Evolutionary conservation across 2,329 filamentous ascomycete species (phyloP).

Genomic region (Fusarium verrucosum): DNA sequence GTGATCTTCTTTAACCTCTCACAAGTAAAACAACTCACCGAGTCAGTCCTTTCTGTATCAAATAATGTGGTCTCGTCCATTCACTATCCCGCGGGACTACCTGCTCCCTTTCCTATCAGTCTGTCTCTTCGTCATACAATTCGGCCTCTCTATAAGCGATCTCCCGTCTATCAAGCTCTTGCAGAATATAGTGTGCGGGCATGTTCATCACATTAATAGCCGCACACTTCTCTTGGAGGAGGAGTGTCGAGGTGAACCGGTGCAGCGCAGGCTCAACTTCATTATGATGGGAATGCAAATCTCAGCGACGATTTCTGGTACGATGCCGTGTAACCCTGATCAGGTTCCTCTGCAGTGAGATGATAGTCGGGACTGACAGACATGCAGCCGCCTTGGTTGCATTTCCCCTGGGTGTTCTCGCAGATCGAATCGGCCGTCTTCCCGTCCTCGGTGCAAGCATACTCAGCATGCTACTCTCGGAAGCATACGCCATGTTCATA

Average conservation of each 20-base stretch:
- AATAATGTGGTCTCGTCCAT: conserved; percentile 22
- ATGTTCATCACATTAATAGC: background rate
- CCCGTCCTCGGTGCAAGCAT: conserved; percentile 41
- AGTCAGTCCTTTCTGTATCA: background rate
- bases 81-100: conserved; percentile 19
- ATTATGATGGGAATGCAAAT: conserved; percentile 36
- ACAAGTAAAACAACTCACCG: background rate
- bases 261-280: conserved; percentile 39
- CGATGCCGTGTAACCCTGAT: background rate
- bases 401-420: conserved; percentile 36
- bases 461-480: conserved; percentile 37
- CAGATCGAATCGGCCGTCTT: conserved; percentile 40
- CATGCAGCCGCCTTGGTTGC: conserved; percentile 35
- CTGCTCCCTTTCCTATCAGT: conserved; percentile 38
- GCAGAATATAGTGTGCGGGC: conserved; percentile 42
- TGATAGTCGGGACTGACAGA: background rate
- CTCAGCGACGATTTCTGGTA: conserved; percentile 34
- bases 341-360: background rate
- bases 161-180: conserved; percentile 36
- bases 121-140: conserved; percentile 40
- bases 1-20: background rate
- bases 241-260: conserved; percentile 27
- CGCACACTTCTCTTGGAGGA: conserved; percentile 28
- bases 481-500: conserved; percentile 36
- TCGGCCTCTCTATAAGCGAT: conserved; percentile 39